phyloP scores from a whole-genome alignment of 345 rosid species.

The Populus simonii region DNA sequence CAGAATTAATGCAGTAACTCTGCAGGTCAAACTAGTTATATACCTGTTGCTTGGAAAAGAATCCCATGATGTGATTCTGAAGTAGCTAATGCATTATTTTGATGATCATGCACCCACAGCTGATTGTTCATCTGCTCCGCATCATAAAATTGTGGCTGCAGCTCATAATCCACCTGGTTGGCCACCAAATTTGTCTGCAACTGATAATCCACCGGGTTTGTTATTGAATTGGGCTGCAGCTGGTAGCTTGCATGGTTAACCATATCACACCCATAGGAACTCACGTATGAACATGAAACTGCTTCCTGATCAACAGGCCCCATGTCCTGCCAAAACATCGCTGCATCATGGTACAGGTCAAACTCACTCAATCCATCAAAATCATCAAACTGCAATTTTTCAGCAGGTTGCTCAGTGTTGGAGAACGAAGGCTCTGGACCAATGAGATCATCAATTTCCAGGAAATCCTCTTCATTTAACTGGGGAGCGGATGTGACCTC shows the following conservation, averaged over 20 bases:
- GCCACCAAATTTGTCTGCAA: conserved; percentile 11
- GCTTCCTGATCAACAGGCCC: conserved; percentile 35
- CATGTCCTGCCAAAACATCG: conserved; percentile 44
- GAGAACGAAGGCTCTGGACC: conserved; percentile 34
- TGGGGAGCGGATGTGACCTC: conserved; percentile 34
- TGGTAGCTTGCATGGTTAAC: conserved; percentile 29
- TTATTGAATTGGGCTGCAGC: conserved; percentile 8
- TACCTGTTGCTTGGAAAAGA: conserved; percentile 44
- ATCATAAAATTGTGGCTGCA: conserved; percentile 29
- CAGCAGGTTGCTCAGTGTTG: conserved; percentile 19
- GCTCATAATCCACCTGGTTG: conserved; percentile 22
- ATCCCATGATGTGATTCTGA: conserved; percentile 24
- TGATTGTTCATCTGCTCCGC: conserved; percentile 31
- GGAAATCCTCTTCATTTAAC: conserved; percentile 46
- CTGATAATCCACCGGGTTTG: conserved; percentile 6
- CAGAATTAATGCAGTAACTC: conserved; percentile 4
- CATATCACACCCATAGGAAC: conserved; percentile 17
- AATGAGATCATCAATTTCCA: conserved; percentile 75
- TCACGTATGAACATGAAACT: conserved; percentile 7
- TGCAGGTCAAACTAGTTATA: conserved; percentile 11
- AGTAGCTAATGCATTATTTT: conserved; percentile 9
- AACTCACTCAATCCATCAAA: conserved; percentile 43
- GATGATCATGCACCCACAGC: conserved; percentile 43
- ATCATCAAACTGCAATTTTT: conserved; percentile 29
- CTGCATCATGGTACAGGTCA: conserved; percentile 49